Percentiles rank a stretch among this genome's conserved stretches.
These are phyloP conservation scores for Leccinellum luteum DNA, from an alignment of 768 basidiomycete genomes.

Conservation along the genomic window DNA sequence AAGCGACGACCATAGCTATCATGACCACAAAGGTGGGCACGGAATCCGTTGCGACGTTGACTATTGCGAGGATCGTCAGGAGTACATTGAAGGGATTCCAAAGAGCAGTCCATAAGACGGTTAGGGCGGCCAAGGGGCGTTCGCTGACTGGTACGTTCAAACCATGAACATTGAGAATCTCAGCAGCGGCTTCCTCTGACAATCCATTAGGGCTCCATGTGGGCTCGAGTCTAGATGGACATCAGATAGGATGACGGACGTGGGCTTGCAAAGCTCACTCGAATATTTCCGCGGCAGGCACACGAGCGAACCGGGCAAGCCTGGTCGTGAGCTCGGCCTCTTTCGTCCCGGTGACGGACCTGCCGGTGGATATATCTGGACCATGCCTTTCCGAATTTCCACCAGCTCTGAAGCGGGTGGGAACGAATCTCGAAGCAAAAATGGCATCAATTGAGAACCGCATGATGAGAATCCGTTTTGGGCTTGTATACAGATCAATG, in stretches of 20 bases:
- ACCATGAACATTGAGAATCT: conserved; percentile 23
- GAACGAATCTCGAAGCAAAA: conserved; percentile 20
- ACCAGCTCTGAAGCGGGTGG: conserved; percentile 20
- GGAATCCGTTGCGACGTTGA: conserved; percentile 34
- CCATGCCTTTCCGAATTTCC: conserved; percentile 18
- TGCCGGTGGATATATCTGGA: conserved; percentile 21
- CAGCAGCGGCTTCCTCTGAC: conserved; percentile 16
- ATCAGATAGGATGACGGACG: not conserved
- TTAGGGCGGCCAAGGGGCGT: conserved; percentile 29
- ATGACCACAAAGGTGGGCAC: conserved; percentile 34
- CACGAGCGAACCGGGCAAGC: conserved; percentile 27
- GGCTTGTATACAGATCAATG: conserved; percentile 13
- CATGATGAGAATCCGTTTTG: conserved; percentile 20
- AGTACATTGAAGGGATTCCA: conserved; percentile 37
- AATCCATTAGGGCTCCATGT: conserved; percentile 26
- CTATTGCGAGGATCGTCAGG: conserved; percentile 28
- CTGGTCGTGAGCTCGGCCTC: conserved; percentile 22
- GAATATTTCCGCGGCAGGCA: conserved; percentile 25
- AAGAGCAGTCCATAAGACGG: conserved; percentile 32
- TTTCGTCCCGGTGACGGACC: conserved; percentile 7
- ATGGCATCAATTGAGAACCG: conserved; percentile 19
- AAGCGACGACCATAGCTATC: conserved; percentile 36
- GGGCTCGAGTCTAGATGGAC: conserved; percentile 23
- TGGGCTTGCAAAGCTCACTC: conserved; percentile 11
- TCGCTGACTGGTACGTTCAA: conserved; percentile 30